Base-by-base conservation (phyloP, 2,329 filamentous ascomycete genomes). In the Neopestalotiopsis sp. region DNA sequence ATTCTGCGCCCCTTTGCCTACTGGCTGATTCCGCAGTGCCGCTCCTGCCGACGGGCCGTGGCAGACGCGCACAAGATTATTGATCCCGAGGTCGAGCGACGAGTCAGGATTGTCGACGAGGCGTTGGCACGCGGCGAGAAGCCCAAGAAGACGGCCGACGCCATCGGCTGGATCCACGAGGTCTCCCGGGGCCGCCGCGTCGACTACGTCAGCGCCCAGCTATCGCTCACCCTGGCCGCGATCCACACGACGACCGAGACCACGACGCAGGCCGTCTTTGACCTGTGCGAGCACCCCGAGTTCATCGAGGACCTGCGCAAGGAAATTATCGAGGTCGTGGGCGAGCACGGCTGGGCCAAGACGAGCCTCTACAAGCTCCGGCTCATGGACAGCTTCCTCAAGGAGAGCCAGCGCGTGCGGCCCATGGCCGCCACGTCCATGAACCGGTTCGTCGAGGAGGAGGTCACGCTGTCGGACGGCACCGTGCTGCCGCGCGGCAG, bases 211-310 rank as follows among this genome's bases (percentile, higher is more conserved):
- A 74, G 72, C 10, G 75, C 74, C 0, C 80, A 83, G 72, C 73
- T 84, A 14, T 73, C 74, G 20, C 69, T 83, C n/a, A 77, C 78
- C 9, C 72, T 81, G 66, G 81, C 79, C 1, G 81, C 82, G 3
- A 81, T 84, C 17, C 82, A 85, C 70, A 84, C 81, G 5, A 83
- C 83, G 0, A 79, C 80, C 1, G 79, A 82, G 40, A 72, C 77
- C 1, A 69, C 74, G 1, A 79, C 78, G 3, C 81, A 65, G 69
- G 81, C 67, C 6, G 72, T 88, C 60, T 80, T 81, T 61, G 84
- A 88, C 67, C 74, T 88, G n/a, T 80, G 79, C 40, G 74, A 80
- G 45, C 70, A 77, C 49, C 84, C 84, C 1, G 83, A 86, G 67
- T 80, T 82, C 68, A 74, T 81, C 24, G 79, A 84, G 40, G 78